These are phyloP conservation scores for Eragrostis nindensis DNA, from an alignment of 176 grass and related monocot species.

Conservation along the genomic window DNA sequence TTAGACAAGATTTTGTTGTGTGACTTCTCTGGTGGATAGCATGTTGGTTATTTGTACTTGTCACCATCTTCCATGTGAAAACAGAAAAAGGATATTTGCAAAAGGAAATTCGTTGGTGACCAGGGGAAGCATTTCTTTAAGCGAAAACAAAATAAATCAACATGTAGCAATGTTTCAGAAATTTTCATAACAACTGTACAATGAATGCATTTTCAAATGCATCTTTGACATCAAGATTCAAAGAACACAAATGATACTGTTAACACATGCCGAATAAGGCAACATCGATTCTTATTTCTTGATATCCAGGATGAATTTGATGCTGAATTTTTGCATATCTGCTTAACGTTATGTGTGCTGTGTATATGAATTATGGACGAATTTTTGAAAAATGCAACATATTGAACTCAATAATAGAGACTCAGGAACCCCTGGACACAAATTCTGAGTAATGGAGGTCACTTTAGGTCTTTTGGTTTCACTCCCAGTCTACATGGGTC, in stretches of 20 bases:
- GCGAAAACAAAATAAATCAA: background rate
- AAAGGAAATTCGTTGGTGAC: background rate
- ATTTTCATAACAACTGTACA: background rate
- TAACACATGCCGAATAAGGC: background rate
- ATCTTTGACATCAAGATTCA: background rate
- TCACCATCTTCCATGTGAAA: slow-evolving; percentile 12
- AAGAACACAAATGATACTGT: background rate
- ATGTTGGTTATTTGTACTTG: slow-evolving; percentile 31
- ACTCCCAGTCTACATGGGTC: slow-evolving; percentile 19
- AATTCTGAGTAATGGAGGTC: background rate
- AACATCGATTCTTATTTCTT: background rate
- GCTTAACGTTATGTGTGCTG: background rate
- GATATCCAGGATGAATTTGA: background rate
- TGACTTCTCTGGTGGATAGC: slow-evolving; percentile 15
- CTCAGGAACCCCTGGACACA: background rate
- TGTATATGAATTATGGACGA: background rate
- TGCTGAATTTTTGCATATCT: background rate
- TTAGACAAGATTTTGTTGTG: slow-evolving; percentile 5
- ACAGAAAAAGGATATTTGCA: slow-evolving; percentile 28
- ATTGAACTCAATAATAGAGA: background rate
- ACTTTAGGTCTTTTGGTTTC: slow-evolving; percentile 13
- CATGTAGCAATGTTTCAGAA: background rate
- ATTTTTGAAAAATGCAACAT: background rate
- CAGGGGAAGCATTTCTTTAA: background rate
- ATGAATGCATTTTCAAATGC: background rate